Evolutionary conservation across 148 eudicot species (phyloP), one percentile per base, ranked within the genome.

Genomic region (Oxyria digyna): DNA sequence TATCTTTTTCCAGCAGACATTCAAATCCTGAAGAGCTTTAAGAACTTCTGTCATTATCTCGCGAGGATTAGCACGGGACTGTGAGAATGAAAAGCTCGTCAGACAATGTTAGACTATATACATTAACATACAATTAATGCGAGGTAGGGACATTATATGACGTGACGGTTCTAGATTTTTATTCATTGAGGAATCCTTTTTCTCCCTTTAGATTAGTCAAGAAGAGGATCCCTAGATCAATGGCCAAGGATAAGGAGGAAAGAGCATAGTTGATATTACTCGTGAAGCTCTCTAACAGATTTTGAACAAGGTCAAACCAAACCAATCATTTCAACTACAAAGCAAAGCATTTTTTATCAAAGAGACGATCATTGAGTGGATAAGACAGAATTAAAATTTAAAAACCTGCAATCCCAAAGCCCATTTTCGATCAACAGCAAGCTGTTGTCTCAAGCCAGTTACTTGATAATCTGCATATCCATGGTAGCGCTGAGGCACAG

Each of bases 41-140:
- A 94, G 80, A 72, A 86, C 97, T 79, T 90, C 98, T 1, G 85
- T 83, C 98, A 94, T 90, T 68, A 90, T 88, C 80, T 90, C 87
- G 35, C 91, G 90, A 40, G 98, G 98, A 74, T 82, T 90, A 26
- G 97, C 98, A 78, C 87, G 88, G n/a, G 96, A 90, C 98, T 94
- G 67, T 31, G 46, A 12, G 20, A 24, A 59, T 14, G 0, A 59
- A 35, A 29, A 31, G 37, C 37, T 59, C 31, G 37, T 59, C 38
- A 59, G 65, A 31, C 37, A 31, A 31, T 59, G 64, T 31, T 14
- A 15, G 29, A 59, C 37, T 59, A 52, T 8, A 9, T 46, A 59
- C 33, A 21, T 27, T 6, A 59, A 26, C 38, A 29, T 31, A 59
- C 35, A 27, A 59, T 11, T 14, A 29, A 29, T 27, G 31, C 31